phyloP scores from a whole-genome alignment of 2,329 filamentous ascomycete species.

The Endoconidiophora laricicola region DNA sequence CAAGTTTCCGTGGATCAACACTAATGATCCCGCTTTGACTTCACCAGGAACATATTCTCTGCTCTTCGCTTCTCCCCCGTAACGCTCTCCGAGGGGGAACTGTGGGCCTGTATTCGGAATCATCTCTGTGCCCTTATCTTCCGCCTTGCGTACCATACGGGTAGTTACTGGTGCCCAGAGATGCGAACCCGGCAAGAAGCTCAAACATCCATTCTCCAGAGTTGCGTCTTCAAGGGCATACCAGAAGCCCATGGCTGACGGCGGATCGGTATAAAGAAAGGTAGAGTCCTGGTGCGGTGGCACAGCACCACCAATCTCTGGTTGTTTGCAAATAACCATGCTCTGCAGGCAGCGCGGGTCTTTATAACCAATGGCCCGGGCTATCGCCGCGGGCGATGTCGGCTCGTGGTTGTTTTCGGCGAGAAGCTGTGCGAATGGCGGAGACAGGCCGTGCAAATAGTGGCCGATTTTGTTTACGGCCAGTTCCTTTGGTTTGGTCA shows the following conservation, averaged over 20 bases:
- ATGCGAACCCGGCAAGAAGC: slow-evolving; percentile 73
- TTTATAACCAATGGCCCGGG: slow-evolving; percentile 51
- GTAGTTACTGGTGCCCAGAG: slow-evolving; percentile 51
- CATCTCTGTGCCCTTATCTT: slow-evolving; percentile 47
- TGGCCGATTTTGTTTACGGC: slow-evolving; percentile 88
- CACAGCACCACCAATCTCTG: slow-evolving; percentile 83
- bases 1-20: slow-evolving; percentile 89
- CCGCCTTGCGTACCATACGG: slow-evolving; percentile 54
- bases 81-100: slow-evolving; percentile 41
- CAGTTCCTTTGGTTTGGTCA: slow-evolving; percentile 62
- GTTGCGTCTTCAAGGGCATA: slow-evolving; percentile 91
- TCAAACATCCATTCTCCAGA: slow-evolving; percentile 70
- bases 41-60: slow-evolving; percentile 60
- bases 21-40: slow-evolving; percentile 78
- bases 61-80: slow-evolving; percentile 23
- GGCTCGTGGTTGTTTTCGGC: slow-evolving; percentile 30
- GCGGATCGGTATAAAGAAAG: slow-evolving; percentile 80
- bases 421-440: slow-evolving; percentile 45
- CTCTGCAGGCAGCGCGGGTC: slow-evolving; percentile 73
- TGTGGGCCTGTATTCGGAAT: slow-evolving; percentile 46
- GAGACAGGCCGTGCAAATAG: slow-evolving; percentile 52
- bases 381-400: slow-evolving; percentile 42
- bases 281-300: slow-evolving; percentile 84
- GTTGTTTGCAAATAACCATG: slow-evolving; percentile 98
- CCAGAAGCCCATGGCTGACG: slow-evolving; percentile 89